These are phyloP conservation scores for Kappamyces sp. DNA, from an alignment of 192 early-diverging fungal genomes.

Conservation along the genomic window DNA sequence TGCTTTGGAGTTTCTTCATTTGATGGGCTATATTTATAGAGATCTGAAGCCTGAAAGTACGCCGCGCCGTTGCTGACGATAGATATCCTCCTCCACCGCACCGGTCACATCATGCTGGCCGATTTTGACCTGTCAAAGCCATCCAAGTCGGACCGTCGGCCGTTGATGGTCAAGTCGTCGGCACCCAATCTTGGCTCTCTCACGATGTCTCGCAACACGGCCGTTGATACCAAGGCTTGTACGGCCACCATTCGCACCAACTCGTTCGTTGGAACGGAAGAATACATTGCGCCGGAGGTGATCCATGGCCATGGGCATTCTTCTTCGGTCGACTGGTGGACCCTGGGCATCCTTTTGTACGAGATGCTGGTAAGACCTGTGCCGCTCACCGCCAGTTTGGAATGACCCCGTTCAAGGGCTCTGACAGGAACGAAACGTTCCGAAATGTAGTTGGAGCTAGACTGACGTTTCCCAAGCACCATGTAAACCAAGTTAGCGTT, in stretches of 20 bases:
- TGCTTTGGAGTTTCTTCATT: conserved; percentile 93
- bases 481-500: conserved; percentile 42
- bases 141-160: conserved; percentile 69
- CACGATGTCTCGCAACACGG: conserved; percentile 21
- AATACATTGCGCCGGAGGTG: conserved; percentile 99
- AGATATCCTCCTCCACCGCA: conserved; percentile 84
- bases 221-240: conserved; percentile 83
- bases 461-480: conserved; percentile 61
- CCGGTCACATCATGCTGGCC: conserved; percentile 96
- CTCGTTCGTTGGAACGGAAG: conserved; percentile 98
- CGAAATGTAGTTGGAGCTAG: conserved; percentile 76
- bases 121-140: conserved; percentile 99
- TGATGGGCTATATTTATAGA: conserved; percentile 94
- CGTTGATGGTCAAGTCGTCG: conserved; percentile 42
- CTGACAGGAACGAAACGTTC: conserved; percentile 83
- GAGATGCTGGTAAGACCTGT: conserved; percentile 75
- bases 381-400: conserved; percentile 52
- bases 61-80: conserved; percentile 20
- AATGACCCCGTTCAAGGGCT: conserved; percentile 96
- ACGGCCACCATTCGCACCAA: conserved; percentile 86
- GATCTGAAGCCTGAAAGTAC: conserved; percentile 97
- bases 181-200: not conserved
- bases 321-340: conserved; percentile 96
- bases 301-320: conserved; percentile 95
- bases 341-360: conserved; percentile 92